phyloP scores from a whole-genome alignment of 495 filamentous ascomycete species.

The Thozetella sp. region DNA sequence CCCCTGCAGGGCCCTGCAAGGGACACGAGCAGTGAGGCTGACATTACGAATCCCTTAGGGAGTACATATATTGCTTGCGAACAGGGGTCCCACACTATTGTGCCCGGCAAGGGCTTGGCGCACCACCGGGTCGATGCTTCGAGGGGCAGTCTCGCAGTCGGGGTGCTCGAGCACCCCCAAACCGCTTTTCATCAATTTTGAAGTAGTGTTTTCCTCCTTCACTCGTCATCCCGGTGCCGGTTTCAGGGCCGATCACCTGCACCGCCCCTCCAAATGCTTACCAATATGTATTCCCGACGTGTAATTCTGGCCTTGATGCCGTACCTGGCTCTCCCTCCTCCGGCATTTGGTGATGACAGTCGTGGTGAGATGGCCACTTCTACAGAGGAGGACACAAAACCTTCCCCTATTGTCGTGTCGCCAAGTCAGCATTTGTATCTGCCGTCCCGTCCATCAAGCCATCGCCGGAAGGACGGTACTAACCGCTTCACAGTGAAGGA shows the following conservation, averaged over 20 bases:
- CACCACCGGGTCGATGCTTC: too few species aligned
- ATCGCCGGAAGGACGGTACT: conserved; percentile 9
- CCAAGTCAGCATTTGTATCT: conserved; percentile 27
- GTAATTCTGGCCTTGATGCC: background rate
- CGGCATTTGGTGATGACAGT: background rate
- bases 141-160: background rate
- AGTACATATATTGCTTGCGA: too few species aligned
- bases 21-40: too few species aligned
- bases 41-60: too few species aligned
- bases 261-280: background rate
- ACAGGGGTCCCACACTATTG: too few species aligned
- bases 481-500: conserved; percentile 41
- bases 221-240: background rate
- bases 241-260: background rate
- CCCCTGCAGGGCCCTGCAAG: too few species aligned
- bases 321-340: background rate
- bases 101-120: too few species aligned
- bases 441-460: too few species aligned
- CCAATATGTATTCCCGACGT: background rate
- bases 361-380: background rate
- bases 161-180: background rate
- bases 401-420: conserved; percentile 26
- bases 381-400: background rate
- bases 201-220: background rate
- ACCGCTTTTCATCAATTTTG: background rate